These are phyloP conservation scores for Castanopsis chinensis DNA, from an alignment of 306 rosid genomes.

Conservation along the genomic window DNA sequence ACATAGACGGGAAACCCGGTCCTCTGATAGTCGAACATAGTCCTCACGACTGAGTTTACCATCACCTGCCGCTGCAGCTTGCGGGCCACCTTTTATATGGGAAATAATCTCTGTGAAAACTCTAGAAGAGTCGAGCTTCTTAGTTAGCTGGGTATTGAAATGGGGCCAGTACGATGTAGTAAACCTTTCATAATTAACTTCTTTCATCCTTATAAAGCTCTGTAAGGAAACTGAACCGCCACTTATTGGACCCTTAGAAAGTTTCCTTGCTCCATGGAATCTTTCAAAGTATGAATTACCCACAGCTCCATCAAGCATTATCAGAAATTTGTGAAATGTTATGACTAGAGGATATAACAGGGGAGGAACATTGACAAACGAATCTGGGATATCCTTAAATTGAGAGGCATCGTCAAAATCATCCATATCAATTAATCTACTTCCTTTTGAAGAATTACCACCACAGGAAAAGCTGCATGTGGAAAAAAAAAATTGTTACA, in stretches of 20 bases:
- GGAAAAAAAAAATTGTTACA: not conserved
- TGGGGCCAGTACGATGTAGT: slow-evolving; percentile 67
- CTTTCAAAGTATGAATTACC: slow-evolving; percentile 66
- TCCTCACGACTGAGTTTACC: slow-evolving; percentile 47
- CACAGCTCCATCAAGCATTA: slow-evolving; percentile 84
- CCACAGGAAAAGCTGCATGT: slow-evolving; percentile 46
- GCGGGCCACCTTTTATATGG: slow-evolving; percentile 63
- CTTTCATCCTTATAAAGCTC: slow-evolving; percentile 50
- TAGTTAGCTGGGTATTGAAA: slow-evolving; percentile 53
- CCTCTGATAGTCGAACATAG: slow-evolving; percentile 42
- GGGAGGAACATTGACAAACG: slow-evolving; percentile 49
- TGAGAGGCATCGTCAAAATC: slow-evolving; percentile 46
- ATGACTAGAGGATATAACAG: slow-evolving; percentile 65
- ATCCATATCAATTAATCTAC: slow-evolving; percentile 25
- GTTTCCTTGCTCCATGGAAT: slow-evolving; percentile 30
- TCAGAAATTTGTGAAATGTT: slow-evolving; percentile 67
- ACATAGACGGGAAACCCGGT: slow-evolving; percentile 44
- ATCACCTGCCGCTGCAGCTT: slow-evolving; percentile 29
- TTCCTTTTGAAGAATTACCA: slow-evolving; percentile 16
- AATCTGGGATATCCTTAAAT: slow-evolving; percentile 51
- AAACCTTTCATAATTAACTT: slow-evolving; percentile 71
- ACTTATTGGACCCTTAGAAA: slow-evolving; percentile 8
- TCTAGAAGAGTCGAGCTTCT: slow-evolving; percentile 52
- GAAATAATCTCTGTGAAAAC: slow-evolving; percentile 74
- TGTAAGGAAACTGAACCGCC: slow-evolving; percentile 50